Base-by-base conservation (phyloP, 441 rosid species). In the Omphalea diandra region DNA sequence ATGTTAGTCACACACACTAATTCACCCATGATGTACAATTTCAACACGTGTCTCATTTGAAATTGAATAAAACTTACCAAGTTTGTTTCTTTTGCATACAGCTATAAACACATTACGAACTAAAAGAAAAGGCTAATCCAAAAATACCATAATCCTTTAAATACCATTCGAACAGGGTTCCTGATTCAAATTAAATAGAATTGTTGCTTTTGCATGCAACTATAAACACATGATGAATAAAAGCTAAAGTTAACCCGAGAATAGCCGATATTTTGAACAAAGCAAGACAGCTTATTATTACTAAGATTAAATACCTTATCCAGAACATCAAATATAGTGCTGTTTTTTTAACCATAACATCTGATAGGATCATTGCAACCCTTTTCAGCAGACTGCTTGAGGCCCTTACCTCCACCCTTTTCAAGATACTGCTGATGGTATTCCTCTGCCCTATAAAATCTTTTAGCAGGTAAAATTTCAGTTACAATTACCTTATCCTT, bases 331-430 rank as follows among this genome's bases (percentile, higher is more conserved):
- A n/a, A n/a, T n/a, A n/a, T n/a, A n/a, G n/a, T n/a, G n/a, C n/a
- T n/a, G n/a, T n/a, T n/a, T n/a, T n/a, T 29, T 84, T 81, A 94
- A 56, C 97, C 98, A 35, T 91, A 89, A 83, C 97, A 94, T 54
- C 89, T 83, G 70, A 94, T 94, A 10, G 97, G 90, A 56, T 94
- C 97, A 20, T 72, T 84, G 86, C 98, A 94, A 59, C 93, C 91
- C 69, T 91, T 91, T 36, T 75, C 85, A 49, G 87, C 9, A 63
- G 97, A 90, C 56, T 94, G 98, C 33, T 76, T 85, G 0, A 9
- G 53, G 15, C 97, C 97, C 2, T 38, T 72, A 14, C 97, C 81
- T 1, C 97, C 97, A 17, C 95, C 97, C 47, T 91, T 91, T 3
- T 82, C 84, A 9, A 94, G 90, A 64, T 94, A 87, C 81, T 86